Evolutionary conservation across 768 basidiomycete genomes (phyloP).

Genomic region (Psilocybe subaeruginosa): DNA sequence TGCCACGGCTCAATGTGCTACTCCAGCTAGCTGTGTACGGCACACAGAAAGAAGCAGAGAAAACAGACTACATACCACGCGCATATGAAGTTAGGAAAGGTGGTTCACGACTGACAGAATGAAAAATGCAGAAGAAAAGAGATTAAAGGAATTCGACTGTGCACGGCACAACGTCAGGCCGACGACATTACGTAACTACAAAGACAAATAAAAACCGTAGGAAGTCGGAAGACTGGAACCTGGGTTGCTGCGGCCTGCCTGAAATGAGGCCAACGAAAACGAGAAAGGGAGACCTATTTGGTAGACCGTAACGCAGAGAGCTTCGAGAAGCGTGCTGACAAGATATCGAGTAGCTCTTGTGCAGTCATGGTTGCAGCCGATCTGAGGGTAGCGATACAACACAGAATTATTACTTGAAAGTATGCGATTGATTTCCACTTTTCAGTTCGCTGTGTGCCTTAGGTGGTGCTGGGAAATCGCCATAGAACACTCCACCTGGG

Average conservation of each 20-base stretch:
- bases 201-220: neutral
- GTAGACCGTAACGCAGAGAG: neutral
- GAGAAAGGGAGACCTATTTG: neutral
- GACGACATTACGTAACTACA: neutral
- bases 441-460: constrained; percentile 66
- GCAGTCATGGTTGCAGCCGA: neutral
- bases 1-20: neutral
- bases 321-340: neutral
- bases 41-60: neutral
- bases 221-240: neutral
- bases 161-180: neutral
- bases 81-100: neutral
- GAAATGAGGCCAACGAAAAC: neutral
- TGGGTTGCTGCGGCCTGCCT: neutral
- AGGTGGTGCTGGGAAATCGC: constrained; percentile 68
- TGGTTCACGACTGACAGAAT: neutral
- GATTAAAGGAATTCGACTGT: neutral
- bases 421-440: constrained; percentile 71
- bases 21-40: neutral
- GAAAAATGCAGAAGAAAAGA: neutral
- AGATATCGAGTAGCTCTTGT: neutral
- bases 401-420: constrained; percentile 52
- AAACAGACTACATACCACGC: neutral
- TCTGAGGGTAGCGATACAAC: neutral
- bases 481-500: constrained; percentile 47